Percentiles rank a stretch among this genome's conserved stretches.
These are phyloP conservation scores for Fusarium dlaminii DNA, from an alignment of 2,329 filamentous ascomycete genomes.

Conservation along the genomic window DNA sequence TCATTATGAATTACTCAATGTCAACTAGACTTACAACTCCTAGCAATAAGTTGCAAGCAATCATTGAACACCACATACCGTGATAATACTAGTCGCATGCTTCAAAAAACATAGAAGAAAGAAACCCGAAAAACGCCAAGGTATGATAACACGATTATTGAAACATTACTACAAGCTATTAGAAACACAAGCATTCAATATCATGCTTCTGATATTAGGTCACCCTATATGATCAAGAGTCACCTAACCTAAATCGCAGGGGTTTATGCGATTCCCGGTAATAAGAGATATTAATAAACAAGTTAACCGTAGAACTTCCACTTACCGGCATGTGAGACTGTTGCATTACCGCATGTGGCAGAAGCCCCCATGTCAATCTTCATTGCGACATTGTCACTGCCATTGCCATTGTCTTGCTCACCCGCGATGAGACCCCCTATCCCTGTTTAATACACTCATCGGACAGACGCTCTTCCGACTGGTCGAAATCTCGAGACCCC, in stretches of 20 bases:
- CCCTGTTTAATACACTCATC: not conserved
- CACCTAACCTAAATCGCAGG: not conserved
- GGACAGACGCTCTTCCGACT: slow-evolving; percentile 1
- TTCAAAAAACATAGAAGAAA: not conserved
- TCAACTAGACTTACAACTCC: too few species aligned
- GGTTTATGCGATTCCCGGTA: not conserved
- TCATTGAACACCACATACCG: too few species aligned
- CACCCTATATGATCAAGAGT: not conserved
- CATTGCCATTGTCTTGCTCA: slow-evolving; percentile 1
- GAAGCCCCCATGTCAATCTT: not conserved
- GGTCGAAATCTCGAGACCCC: not conserved
- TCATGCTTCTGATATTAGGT: not conserved
- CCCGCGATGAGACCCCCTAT: not conserved
- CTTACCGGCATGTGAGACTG: not conserved
- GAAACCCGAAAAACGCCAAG: too few species aligned
- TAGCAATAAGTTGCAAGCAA: too few species aligned
- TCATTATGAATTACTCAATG: too few species aligned
- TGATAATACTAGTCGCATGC: too few species aligned
- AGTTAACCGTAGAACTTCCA: not conserved
- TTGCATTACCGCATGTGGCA: not conserved
- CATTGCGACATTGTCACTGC: not conserved
- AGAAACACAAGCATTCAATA: not conserved
- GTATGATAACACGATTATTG: not conserved
- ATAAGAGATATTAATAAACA: not conserved
- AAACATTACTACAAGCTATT: not conserved